These are phyloP conservation scores for Xylariaceae sp. DNA, from an alignment of 2,329 filamentous ascomycete species.

Conservation along the genomic window DNA sequence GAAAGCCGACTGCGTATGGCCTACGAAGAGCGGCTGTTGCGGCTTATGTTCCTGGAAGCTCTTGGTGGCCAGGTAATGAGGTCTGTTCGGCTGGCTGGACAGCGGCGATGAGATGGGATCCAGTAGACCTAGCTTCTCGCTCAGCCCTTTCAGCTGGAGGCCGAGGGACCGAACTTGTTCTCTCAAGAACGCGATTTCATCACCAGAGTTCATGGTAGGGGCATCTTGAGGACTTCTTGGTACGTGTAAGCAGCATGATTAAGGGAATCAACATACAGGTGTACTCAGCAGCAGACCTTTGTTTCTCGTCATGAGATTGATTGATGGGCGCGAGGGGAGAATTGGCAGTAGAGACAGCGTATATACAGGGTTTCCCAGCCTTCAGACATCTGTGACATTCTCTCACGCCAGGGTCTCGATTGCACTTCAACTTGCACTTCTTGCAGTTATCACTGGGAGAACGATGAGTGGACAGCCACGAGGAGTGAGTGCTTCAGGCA, in stretches of 20 bases:
- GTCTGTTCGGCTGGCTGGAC: neutral
- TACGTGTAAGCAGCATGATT: neutral
- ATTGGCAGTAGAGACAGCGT: neutral
- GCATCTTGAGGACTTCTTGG: neutral
- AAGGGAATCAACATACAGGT: neutral
- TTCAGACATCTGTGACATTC: constrained; percentile 1
- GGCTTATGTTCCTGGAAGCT: neutral
- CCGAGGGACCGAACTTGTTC: neutral
- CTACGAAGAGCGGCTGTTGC: constrained; percentile 6
- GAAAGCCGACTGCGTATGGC: constrained; percentile 6
- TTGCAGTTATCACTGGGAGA: neutral
- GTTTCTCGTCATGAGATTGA: neutral
- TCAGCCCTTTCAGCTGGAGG: neutral
- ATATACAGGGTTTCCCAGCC: neutral
- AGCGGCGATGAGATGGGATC: neutral
- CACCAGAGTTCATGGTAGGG: neutral
- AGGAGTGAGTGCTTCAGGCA: neutral
- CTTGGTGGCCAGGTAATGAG: neutral
- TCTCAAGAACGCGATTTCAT: neutral
- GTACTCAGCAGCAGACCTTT: neutral
- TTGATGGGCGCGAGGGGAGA: neutral
- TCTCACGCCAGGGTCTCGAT: neutral
- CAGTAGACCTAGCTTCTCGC: neutral
- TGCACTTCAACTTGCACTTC: constrained; percentile 2
- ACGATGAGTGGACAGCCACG: neutral